Percentiles rank a stretch among this genome's conserved stretches.
These are phyloP conservation scores for Vitis rupestris DNA, from an alignment of 164 flowering plant genomes.

Conservation along the genomic window DNA sequence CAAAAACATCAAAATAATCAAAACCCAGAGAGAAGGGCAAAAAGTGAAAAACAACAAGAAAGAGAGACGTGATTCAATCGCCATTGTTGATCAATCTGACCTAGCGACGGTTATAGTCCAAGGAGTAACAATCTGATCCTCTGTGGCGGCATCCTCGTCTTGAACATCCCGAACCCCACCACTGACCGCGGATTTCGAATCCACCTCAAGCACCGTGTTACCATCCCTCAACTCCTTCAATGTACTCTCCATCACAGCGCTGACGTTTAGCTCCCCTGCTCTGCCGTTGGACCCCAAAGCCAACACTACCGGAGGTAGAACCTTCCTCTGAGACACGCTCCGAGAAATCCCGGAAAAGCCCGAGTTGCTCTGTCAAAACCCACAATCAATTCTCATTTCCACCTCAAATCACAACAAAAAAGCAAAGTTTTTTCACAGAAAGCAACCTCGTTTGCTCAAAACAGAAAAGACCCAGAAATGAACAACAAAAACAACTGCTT, in stretches of 20 bases:
- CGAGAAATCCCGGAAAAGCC: constrained; percentile 22
- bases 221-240: constrained; percentile 29
- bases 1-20: not conserved
- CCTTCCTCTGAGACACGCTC: constrained; percentile 22
- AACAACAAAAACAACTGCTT: not conserved
- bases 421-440: not conserved
- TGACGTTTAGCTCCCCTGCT: constrained; percentile 25
- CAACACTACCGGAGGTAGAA: constrained; percentile 21
- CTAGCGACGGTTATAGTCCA: constrained; percentile 45
- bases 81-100: constrained; percentile 13
- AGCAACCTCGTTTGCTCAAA: not conserved
- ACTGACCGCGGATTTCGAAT: constrained; percentile 24
- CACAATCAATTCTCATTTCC: not conserved
- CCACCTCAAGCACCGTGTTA: constrained; percentile 17
- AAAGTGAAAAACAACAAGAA: not conserved
- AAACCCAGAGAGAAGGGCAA: not conserved
- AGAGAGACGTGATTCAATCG: not conserved
- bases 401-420: not conserved
- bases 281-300: constrained; percentile 23
- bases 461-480: not conserved
- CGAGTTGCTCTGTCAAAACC: constrained; percentile 23
- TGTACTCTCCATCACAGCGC: constrained; percentile 29
- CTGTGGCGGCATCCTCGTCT: constrained; percentile 40
- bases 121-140: constrained; percentile 39
- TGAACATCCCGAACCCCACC: constrained; percentile 34